phyloP scores from a whole-genome alignment of 768 basidiomycete genomes.

The Termitomyces sp. region DNA sequence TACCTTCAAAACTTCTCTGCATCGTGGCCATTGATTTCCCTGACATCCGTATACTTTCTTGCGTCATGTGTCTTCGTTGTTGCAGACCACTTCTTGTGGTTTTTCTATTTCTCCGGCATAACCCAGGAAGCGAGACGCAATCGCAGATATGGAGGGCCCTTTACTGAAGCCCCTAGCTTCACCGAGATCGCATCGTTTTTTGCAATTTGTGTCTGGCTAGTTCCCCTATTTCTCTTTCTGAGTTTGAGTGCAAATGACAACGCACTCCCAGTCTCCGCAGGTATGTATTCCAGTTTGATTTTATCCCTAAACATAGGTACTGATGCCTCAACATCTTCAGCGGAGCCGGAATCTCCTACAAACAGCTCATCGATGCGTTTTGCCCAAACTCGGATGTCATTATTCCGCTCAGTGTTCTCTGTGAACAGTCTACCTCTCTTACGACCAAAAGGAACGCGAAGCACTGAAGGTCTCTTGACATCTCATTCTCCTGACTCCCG shows the following conservation, averaged over 20 bases:
- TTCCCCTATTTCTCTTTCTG: conserved; percentile 91
- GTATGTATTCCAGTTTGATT: conserved; percentile 23
- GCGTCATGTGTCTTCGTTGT: conserved; percentile 83
- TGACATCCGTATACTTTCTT: conserved; percentile 80
- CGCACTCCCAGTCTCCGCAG: conserved; percentile 72
- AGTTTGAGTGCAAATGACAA: conserved; percentile 97
- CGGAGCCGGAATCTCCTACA: conserved; percentile 38
- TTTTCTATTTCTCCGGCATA: conserved; percentile 83
- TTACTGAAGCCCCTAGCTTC: conserved; percentile 41
- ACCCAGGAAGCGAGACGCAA: conserved; percentile 58
- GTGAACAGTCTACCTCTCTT: conserved; percentile 34
- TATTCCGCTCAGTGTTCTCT: conserved; percentile 62
- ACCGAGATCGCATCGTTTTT: conserved; percentile 82
- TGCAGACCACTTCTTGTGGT: conserved; percentile 92
- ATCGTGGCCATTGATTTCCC: conserved; percentile 89
- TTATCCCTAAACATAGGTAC: not conserved
- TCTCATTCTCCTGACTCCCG: conserved; percentile 45
- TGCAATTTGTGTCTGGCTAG: conserved; percentile 79
- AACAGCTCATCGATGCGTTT: conserved; percentile 18
- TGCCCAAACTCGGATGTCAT: conserved; percentile 39
- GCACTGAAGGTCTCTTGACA: conserved; percentile 65
- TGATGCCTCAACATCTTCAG: conserved; percentile 12
- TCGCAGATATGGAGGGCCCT: conserved; percentile 38
- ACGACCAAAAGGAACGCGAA: conserved; percentile 37
- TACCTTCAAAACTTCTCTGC: conserved; percentile 91